These are phyloP conservation scores for Cutaneotrichosporon daszewskae DNA, from an alignment of 1,284 basidiomycete genomes.

Conservation along the genomic window DNA sequence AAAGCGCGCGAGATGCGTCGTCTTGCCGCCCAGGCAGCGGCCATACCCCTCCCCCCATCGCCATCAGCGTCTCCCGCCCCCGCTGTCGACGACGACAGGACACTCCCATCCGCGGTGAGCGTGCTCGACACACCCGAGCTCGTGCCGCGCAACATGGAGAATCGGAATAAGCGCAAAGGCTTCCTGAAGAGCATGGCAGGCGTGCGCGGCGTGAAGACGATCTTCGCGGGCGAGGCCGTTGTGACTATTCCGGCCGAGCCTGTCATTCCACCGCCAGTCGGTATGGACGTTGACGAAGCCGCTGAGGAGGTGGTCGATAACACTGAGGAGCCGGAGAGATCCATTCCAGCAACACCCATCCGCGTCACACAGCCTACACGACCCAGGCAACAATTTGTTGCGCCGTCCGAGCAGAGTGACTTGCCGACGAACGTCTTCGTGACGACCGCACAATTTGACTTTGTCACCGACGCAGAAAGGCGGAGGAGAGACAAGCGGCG, in stretches of 20 bases:
- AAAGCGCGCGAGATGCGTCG: conserved; percentile 16
- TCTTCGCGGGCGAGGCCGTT: conserved; percentile 18
- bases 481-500: conserved; percentile 4
- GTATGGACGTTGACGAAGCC: neutral
- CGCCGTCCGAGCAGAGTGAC: conserved; percentile 24
- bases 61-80: neutral
- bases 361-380: conserved; percentile 1
- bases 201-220: conserved; percentile 27
- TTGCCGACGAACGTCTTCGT: conserved; percentile 41
- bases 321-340: neutral
- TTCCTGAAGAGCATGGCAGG: conserved; percentile 39
- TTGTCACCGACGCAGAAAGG: conserved; percentile 11
- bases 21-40: neutral
- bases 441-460: conserved; percentile 25
- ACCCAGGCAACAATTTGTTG: conserved; percentile 13
- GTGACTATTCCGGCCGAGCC: neutral
- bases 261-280: neutral
- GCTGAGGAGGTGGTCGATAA: neutral
- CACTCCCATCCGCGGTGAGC: neutral
- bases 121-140: conserved; percentile 4
- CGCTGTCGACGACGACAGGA: too few species aligned
- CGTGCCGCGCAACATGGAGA: conserved; percentile 28
- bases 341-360: conserved; percentile 8
- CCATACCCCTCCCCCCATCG: neutral
- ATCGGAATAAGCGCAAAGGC: conserved; percentile 44